phyloP scores from a whole-genome alignment of 176 grass and related monocot species.

The Oryza meridionalis region DNA sequence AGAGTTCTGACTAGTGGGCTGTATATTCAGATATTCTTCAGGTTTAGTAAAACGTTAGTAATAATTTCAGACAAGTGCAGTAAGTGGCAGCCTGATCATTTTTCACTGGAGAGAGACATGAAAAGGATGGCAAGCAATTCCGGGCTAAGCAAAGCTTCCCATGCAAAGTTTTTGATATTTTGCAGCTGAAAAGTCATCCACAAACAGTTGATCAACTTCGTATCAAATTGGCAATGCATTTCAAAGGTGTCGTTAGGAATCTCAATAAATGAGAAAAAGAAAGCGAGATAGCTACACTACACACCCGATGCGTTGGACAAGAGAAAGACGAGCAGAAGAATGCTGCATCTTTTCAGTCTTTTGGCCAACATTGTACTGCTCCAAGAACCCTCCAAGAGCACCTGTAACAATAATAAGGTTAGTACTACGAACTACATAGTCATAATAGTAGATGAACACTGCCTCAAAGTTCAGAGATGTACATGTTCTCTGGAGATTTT shows the following conservation, averaged over 20 bases:
- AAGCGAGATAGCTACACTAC: conserved; percentile 16
- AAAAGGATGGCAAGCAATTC: conserved; percentile 23
- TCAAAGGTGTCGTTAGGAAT: conserved; percentile 27
- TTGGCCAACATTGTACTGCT: conserved; percentile 51
- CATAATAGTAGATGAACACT: background rate
- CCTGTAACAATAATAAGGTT: conserved; percentile 11
- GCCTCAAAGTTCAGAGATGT: background rate
- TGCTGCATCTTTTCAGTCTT: conserved; percentile 49
- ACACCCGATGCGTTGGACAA: conserved; percentile 50
- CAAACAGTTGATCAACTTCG: background rate
- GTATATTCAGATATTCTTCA: background rate
- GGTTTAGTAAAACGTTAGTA: background rate
- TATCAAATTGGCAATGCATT: conserved; percentile 3
- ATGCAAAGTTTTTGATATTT: conserved; percentile 10
- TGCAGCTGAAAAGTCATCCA: conserved; percentile 11
- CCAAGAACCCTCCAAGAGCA: background rate
- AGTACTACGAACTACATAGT: background rate
- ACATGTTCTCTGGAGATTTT: background rate
- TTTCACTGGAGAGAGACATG: background rate
- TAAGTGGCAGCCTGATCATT: background rate
- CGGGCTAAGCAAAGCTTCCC: background rate
- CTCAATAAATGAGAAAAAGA: conserved; percentile 25
- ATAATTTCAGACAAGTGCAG: background rate
- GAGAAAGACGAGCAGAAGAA: conserved; percentile 46
- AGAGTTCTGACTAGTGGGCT: background rate